A percentile compares a stretch with the other conserved stretches of the same genome.
Conservation (phyloP, 805 yeast genomes). For the Zygoascus biomembranicola region DNA sequence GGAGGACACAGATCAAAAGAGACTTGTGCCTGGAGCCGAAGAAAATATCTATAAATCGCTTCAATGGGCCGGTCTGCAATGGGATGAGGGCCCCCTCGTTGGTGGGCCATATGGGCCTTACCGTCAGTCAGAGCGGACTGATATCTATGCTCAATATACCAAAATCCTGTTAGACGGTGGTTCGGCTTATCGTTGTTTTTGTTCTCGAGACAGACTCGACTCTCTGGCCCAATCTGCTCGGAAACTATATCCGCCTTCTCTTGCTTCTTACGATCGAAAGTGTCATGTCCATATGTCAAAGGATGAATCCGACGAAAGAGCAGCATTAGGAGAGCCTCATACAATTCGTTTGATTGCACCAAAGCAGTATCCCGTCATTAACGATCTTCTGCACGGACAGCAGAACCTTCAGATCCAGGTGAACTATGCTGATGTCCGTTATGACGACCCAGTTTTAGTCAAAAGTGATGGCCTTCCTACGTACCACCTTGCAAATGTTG, state of each 20-base stretch:
- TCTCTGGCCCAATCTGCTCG: constrained; percentile 65
- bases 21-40: constrained; percentile 79
- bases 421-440: constrained; percentile 61
- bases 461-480: constrained; percentile 96
- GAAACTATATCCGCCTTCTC: constrained; percentile 74
- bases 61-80: constrained; percentile 62
- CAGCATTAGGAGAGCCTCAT: constrained; percentile 28
- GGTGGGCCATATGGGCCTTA: constrained; percentile 64
- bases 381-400: constrained; percentile 71
- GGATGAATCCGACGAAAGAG: constrained; percentile 34
- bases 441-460: constrained; percentile 80
- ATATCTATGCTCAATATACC: constrained; percentile 56
- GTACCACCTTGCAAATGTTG: constrained; percentile 91
- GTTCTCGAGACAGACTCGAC: constrained; percentile 70
- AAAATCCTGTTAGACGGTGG: constrained; percentile 51
- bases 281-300: constrained; percentile 43
- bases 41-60: constrained; percentile 66
- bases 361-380: constrained; percentile 51
- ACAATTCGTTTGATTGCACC: constrained; percentile 79
- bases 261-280: constrained; percentile 83
- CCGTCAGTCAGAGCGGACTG: constrained; percentile 72
- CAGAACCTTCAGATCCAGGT: constrained; percentile 73
- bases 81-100: constrained; percentile 75
- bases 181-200: constrained; percentile 78
- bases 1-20: constrained; percentile 86